Percentiles rank a stretch among this genome's conserved stretches.
Conservation (phyloP, 2,329 filamentous ascomycete species). For the Scedosporium boydii region DNA sequence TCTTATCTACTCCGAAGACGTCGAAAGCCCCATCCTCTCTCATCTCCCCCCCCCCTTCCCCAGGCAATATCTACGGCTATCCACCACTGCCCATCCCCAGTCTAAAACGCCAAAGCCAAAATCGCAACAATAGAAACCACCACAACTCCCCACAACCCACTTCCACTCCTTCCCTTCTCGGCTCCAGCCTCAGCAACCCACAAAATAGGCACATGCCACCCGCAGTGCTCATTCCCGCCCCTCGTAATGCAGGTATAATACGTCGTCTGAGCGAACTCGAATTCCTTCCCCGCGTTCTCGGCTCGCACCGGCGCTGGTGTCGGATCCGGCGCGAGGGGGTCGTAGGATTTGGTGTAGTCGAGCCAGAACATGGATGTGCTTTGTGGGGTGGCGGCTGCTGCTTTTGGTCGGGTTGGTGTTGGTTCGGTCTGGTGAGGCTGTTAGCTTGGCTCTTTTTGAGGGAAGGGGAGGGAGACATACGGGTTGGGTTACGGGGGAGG, state of each 20-base stretch:
- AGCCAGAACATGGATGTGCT: constrained; percentile 1
- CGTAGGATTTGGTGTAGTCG: constrained; percentile 5
- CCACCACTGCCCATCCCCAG: neutral
- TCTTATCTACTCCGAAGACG: no score
- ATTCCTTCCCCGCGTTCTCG: neutral
- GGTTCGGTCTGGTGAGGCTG: neutral
- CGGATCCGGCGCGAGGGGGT: neutral
- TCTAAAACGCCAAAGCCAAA: constrained; percentile 9
- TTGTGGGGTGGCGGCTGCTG: neutral
- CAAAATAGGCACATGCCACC: constrained; percentile 28
- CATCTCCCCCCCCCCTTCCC: no score
- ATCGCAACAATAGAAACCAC: constrained; percentile 9
- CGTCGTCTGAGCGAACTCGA: constrained; percentile 21
- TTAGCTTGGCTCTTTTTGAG: neutral
- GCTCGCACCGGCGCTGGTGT: neutral
- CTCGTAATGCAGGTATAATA: constrained; percentile 26
- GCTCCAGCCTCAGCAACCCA: constrained; percentile 12
- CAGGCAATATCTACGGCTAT: neutral
- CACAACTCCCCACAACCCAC: constrained; percentile 8
- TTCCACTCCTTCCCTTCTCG: constrained; percentile 1
- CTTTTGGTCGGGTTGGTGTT: neutral
- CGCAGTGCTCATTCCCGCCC: constrained; percentile 24
- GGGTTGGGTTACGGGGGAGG: neutral
- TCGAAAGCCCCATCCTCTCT: neutral
- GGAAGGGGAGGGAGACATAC: neutral